phyloP scores from a whole-genome alignment of 208 protist genomes.

The Wallacemonas sp. region DNA sequence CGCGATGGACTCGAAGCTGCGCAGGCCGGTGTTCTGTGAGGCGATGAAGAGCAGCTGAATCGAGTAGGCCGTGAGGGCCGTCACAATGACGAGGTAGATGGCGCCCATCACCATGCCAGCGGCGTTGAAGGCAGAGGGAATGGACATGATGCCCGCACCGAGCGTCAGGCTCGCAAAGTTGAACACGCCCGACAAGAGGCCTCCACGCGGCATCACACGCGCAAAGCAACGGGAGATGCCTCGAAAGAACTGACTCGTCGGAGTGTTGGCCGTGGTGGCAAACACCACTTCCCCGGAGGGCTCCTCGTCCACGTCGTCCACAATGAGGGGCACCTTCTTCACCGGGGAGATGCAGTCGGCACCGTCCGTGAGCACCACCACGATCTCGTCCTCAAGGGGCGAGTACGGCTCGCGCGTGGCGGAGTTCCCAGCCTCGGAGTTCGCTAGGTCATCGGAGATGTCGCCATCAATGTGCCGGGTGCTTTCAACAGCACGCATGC shows the following conservation, averaged over 20 bases:
- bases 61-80: slow-evolving; percentile 42
- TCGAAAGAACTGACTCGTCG: not conserved
- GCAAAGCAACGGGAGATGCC: slow-evolving; percentile 2
- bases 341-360: not conserved
- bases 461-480: not conserved
- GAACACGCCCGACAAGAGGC: slow-evolving; percentile 41
- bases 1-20: slow-evolving; percentile 50
- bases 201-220: slow-evolving; percentile 45
- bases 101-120: slow-evolving; percentile 41
- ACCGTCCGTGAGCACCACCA: not conserved
- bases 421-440: not conserved
- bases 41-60: slow-evolving; percentile 32
- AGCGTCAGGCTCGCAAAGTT: slow-evolving; percentile 64
- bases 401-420: not conserved
- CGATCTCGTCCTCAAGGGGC: not conserved
- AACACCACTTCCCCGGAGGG: not conserved
- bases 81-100: slow-evolving; percentile 43
- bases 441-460: not conserved
- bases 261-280: not conserved
- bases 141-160: slow-evolving; percentile 67
- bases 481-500: not conserved
- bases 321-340: not conserved
- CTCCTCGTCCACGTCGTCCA: not conserved
- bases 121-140: slow-evolving; percentile 59
- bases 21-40: slow-evolving; percentile 28